phyloP scores from a whole-genome alignment of 129 eudicot species.

The Tagetes erecta region DNA sequence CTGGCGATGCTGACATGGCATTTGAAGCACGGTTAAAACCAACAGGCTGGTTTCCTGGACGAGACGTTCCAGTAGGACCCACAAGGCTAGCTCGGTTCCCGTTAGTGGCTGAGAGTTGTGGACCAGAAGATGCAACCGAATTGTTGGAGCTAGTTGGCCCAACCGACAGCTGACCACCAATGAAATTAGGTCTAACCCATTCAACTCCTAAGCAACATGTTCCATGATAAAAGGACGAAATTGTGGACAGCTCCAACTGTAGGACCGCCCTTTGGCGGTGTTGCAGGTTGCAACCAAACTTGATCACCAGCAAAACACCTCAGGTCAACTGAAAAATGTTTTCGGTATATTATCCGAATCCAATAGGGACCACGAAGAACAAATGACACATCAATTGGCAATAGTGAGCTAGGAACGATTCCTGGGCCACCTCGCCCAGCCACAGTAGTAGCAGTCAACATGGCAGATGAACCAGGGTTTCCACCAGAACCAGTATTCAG shows the following conservation, averaged over 20 bases:
- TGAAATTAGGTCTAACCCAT: slow-evolving; percentile 82
- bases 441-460: slow-evolving; percentile 73
- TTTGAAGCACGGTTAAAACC: slow-evolving; percentile 59
- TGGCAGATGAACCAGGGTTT: slow-evolving; percentile 59
- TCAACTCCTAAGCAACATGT: slow-evolving; percentile 97
- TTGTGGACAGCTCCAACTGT: slow-evolving; percentile 96
- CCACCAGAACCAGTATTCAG: slow-evolving; percentile 46
- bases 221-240: slow-evolving; percentile 99
- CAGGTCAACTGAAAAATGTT: slow-evolving; percentile 95
- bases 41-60: slow-evolving; percentile 57
- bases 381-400: slow-evolving; percentile 97
- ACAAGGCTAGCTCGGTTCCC: slow-evolving; percentile 43
- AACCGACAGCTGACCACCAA: slow-evolving; percentile 63
- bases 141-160: slow-evolving; percentile 48
- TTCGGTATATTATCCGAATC: slow-evolving; percentile 95
- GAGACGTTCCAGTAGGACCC: slow-evolving; percentile 48
- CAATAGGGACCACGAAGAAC: slow-evolving; percentile 98
- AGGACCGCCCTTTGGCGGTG: slow-evolving; percentile 97
- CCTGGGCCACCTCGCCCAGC: slow-evolving; percentile 97
- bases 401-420: slow-evolving; percentile 92
- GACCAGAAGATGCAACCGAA: slow-evolving; percentile 46
- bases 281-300: slow-evolving; percentile 99
- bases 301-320: slow-evolving; percentile 99
- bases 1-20: slow-evolving; percentile 51
- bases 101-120: slow-evolving; percentile 52